Percentiles rank a stretch among this genome's conserved stretches.
phyloP scores from a whole-genome alignment of 352 stramenopile genomes.

The Plasmopara halstedii region DNA sequence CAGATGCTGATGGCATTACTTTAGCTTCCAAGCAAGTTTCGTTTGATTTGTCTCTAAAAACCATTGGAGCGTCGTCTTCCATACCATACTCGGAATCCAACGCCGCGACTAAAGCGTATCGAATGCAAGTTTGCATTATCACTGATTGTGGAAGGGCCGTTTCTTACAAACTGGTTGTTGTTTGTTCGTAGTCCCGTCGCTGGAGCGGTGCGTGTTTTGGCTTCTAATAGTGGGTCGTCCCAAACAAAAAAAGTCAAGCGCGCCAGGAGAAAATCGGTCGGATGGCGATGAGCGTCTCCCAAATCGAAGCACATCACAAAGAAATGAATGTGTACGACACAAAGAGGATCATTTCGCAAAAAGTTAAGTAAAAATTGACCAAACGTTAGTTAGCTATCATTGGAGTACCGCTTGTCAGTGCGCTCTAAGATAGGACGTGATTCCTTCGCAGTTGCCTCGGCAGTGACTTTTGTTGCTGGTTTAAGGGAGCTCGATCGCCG shows the following conservation, averaged over 20 bases:
- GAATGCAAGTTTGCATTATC: conserved; percentile 30
- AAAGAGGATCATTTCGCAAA: conserved; percentile 7
- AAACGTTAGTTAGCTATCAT: conserved; percentile 14
- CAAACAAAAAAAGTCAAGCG: conserved; percentile 24
- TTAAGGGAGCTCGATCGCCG: conserved; percentile 26
- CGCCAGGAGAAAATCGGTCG: conserved; percentile 54
- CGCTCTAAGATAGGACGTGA: conserved; percentile 29
- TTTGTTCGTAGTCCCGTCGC: conserved; percentile 10
- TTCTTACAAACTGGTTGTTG: neutral
- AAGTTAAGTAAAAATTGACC: conserved; percentile 27
- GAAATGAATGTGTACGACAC: neutral
- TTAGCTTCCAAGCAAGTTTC: conserved; percentile 54
- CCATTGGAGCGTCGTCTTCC: conserved; percentile 4
- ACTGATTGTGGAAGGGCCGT: neutral
- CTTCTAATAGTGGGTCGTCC: conserved; percentile 18
- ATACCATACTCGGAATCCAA: conserved; percentile 23
- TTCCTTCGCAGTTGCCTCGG: conserved; percentile 12
- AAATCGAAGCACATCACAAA: conserved; percentile 1
- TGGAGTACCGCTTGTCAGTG: conserved; percentile 12
- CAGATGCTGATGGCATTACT: conserved; percentile 2
- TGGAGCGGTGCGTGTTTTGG: conserved; percentile 34
- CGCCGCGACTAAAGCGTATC: conserved; percentile 14
- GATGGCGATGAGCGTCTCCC: conserved; percentile 41
- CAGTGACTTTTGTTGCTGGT: conserved; percentile 11
- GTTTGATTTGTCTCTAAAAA: conserved; percentile 35